Conservation (phyloP, 257 asterid species). For the Solanum sejunctum region DNA sequence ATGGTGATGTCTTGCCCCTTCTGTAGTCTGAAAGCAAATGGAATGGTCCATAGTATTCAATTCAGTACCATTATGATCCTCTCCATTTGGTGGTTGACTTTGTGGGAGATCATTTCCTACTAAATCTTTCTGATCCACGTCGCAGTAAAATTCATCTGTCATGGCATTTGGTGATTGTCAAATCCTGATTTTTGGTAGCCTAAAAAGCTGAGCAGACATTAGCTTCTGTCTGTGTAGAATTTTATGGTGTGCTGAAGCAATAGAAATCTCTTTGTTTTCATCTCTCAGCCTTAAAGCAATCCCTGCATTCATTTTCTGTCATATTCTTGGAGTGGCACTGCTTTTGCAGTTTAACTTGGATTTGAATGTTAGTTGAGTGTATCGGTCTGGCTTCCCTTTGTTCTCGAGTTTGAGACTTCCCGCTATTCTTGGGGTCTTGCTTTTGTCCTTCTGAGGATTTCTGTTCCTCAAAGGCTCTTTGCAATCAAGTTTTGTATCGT, state of each 20-base stretch:
- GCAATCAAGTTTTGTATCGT: conserved; percentile 8
- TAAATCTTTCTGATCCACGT: background rate
- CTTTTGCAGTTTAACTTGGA: conserved; percentile 3
- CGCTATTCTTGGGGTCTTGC: conserved; percentile 3
- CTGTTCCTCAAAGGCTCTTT: conserved; percentile 11
- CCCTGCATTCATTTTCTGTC: background rate
- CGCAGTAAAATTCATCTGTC: background rate
- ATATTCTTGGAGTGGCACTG: background rate
- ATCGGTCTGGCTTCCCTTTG: background rate
- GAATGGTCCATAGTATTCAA: background rate
- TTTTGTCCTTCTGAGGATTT: conserved; percentile 19
- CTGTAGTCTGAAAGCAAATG: conserved; percentile 4
- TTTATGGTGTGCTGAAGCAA: background rate
- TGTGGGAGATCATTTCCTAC: conserved; percentile 13
- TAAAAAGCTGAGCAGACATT: background rate
- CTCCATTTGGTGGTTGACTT: conserved; percentile 5
- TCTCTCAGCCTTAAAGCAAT: background rate
- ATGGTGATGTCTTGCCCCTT: conserved; percentile 7
- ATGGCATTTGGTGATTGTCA: conserved; percentile 6
- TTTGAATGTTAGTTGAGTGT: conserved; percentile 6
- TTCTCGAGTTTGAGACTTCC: conserved; percentile 6
- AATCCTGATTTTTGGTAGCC: background rate
- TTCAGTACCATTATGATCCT: conserved; percentile 10
- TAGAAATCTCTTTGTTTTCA: background rate
- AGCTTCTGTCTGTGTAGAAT: conserved; percentile 12